Base-by-base conservation (phyloP, 1,284 basidiomycete genomes). In the Cutaneotrichosporon daszewskae region DNA sequence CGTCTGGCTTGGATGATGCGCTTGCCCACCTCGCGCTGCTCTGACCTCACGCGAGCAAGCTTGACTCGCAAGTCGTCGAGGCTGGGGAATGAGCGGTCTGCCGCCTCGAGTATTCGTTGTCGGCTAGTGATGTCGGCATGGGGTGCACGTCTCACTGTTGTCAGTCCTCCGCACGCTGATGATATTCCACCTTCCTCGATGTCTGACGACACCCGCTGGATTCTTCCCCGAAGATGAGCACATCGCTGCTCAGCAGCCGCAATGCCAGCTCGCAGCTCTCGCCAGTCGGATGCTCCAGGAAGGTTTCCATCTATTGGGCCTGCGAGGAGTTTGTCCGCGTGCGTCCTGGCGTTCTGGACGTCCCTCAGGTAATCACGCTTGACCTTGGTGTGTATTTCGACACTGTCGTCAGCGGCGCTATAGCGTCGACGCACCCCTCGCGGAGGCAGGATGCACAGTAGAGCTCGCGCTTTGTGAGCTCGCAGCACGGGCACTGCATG, bases 361-460 rank as follows among this genome's bases (percentile, higher is more conserved):
- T 55, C 52, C n/a, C n/a, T n/a, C n/a, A n/a, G n/a, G n/a, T n/a
- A n/a, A n/a, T n/a, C n/a, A n/a, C n/a, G n/a, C n/a, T n/a, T n/a
- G n/a, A n/a, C 37, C 18, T 40, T 40, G 10, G 52, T 35, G 37
- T 53, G 53, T 8, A 45, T 32, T 13, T 38, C 40, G 24, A 58
- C 51, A 13, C 58, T 56, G 33, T 9, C 19, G 36, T 42, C 16
- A 35, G 43, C 16, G 18, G 8, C 12, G 17, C n/a, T 13, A 11
- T 31, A 25, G 4, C n/a, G 28, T n/a, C 6, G 13, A 48, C 62
- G 19, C 24, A 65, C 63, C 63, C 60, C 50, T 63, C 47, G 8
- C 33, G 48, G 3, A 67, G 49, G 35, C 64, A 67, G 11, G 32
- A 12, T 4, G 56, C 26, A 46, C 64, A 67, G 46, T 58, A 64